Base-by-base conservation (phyloP, 2,329 filamentous ascomycete species). In the Nigrograna mackinnonii region DNA sequence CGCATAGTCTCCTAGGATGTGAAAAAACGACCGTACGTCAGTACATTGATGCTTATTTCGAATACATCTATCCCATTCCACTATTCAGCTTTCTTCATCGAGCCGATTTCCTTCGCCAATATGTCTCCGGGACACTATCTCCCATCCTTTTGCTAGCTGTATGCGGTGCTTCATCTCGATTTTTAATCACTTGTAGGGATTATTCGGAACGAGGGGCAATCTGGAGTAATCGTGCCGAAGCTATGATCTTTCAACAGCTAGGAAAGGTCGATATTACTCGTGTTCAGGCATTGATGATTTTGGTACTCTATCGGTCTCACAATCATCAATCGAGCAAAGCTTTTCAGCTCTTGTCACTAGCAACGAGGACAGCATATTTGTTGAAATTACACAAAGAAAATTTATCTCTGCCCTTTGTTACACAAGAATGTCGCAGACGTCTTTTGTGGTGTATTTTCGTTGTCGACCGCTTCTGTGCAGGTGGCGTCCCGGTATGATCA, bases 321-420 rank as follows among this genome's bases (percentile, higher is more conserved):
- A 42, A 46, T 18, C 35, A 46, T 33, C 39, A 46, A n/a, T 33
- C 13, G n/a, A 22, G 21, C 22, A 49, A 43, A 26, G 24, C 30
- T 2, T 39, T 41, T 17, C 14, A 31, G 6, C 40, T 24, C 19
- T 9, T 46, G 17, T 18, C 42, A 0, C 35, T 49, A 7, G 42
- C 46, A 4, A 35, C 28, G 13, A 26, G 46, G 13, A 40, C 34
- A 24, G 46, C 46, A 13, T 34, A 30, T 17, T 26, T 22, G 4
- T 19, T 46, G 4, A 49, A 49, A 16, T 31, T 49, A 6, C 38
- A 49, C 18, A 49, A 45, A 33, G 42, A 49, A 20, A 22, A 43
- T 13, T 12, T 18, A 5, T 7, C 16, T 4, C 16, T 45, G 5
- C 14, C 42, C 3, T 49, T 45, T 14, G 2, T 45, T 16, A 39